Base-by-base conservation (phyloP, 2,329 filamentous ascomycete species). In the Orbilia quercus region DNA sequence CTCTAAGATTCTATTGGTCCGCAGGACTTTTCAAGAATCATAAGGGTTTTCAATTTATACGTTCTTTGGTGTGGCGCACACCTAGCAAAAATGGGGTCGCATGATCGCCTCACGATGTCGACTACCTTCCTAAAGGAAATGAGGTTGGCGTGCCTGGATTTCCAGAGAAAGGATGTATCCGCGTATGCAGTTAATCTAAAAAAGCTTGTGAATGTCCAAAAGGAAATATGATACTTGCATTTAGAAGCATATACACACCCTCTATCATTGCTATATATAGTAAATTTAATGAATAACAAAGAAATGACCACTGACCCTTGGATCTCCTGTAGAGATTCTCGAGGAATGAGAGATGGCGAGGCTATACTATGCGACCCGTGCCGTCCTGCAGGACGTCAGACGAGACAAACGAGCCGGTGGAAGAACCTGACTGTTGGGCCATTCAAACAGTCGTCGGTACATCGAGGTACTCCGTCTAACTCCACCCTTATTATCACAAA, bases 361-460 rank as follows among this genome's bases (percentile, higher is more conserved):
- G 67, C 45, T 72, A 65, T 22, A 53, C 51, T 72, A 53, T 57
- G 42, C 67, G 67, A 72, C 67, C 67, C 67, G 67, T 72, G 67
- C 67, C 67, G 67, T 72, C 59, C 67, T 72, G 67, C 67, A 72
- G 48, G 53, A 53, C 40, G 67, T 72, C 59, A 72, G 58, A 51
- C 67, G 67, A 65, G 59, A 25, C 42, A 50, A 57, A 45, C 59
- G 53, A 65, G 38, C 45, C 44, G 22, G 25, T 47, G 20, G 42
- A 47, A 28, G 9, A 45, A 51, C 53, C 53, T 45, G 53, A 47
- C n/a, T n/a, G 6, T 40, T 45, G 11, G 36, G 42, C 58, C 16
- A 48, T 31, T 38, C 9, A 53, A 50, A 18, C 11, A 31, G 9
- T 18, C 34, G 11, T 42, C 18, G 14, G 59, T 72, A 65, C 59